These are phyloP conservation scores for Aureobasidium vineae DNA, from an alignment of 2,329 filamentous ascomycete species.

Conservation along the genomic window DNA sequence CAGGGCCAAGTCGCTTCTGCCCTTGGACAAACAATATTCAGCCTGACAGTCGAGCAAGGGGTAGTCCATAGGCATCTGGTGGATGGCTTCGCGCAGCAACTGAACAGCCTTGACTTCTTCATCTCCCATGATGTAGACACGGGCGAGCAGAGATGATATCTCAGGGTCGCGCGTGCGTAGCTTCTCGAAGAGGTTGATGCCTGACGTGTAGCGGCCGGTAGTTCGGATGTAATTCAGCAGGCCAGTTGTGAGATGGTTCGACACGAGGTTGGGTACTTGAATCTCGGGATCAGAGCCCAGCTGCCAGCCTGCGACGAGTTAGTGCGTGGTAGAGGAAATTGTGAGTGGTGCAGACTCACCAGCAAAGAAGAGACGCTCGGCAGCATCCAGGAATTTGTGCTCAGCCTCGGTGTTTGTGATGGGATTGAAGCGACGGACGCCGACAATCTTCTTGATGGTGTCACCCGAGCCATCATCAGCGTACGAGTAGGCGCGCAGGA, in stretches of 20 bases:
- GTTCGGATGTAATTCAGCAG: slow-evolving; percentile 93
- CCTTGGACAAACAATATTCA: slow-evolving; percentile 85
- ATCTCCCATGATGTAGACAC: slow-evolving; percentile 89
- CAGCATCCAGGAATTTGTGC: slow-evolving; percentile 91
- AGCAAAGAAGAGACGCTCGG: slow-evolving; percentile 91
- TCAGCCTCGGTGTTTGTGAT: slow-evolving; percentile 98
- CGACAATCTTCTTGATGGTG: slow-evolving; percentile 93
- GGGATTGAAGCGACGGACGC: slow-evolving; percentile 95
- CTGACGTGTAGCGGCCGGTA: slow-evolving; percentile 88
- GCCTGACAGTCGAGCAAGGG: slow-evolving; percentile 93
- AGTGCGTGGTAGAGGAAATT: not conserved
- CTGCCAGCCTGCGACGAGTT: slow-evolving; percentile 70
- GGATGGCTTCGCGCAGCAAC: slow-evolving; percentile 80
- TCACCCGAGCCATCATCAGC: slow-evolving; percentile 94
- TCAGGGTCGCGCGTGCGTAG: slow-evolving; percentile 86
- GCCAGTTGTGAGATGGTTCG: slow-evolving; percentile 92
- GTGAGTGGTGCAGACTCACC: slow-evolving; percentile 51
- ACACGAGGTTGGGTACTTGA: slow-evolving; percentile 94
- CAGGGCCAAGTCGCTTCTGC: slow-evolving; percentile 79
- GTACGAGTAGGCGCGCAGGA: slow-evolving; percentile 92
- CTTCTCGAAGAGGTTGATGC: slow-evolving; percentile 97
- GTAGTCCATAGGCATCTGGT: slow-evolving; percentile 96
- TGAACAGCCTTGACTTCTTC: slow-evolving; percentile 96
- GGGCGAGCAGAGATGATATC: slow-evolving; percentile 87
- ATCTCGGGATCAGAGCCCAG: slow-evolving; percentile 95